Conservation (phyloP, 768 basidiomycete species). For the Suillus brevipes region DNA sequence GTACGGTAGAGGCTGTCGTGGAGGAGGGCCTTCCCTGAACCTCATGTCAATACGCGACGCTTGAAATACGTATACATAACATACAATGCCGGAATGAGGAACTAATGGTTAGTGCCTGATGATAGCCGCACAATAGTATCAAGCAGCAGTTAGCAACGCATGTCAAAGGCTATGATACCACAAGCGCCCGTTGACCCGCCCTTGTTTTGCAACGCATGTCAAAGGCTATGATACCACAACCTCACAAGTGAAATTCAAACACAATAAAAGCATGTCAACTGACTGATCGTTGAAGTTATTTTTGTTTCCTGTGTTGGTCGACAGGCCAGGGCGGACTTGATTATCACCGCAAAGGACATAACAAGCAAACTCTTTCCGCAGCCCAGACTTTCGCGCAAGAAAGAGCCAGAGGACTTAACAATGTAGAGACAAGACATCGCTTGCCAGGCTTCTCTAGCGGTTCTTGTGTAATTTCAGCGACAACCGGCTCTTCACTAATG, state of each 20-base stretch:
- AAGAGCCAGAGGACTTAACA: conserved; percentile 19
- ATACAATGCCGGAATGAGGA: background rate
- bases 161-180: background rate
- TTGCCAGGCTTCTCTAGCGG: conserved; percentile 29
- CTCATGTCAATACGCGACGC: background rate
- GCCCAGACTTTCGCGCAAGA: conserved; percentile 16
- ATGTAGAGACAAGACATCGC: background rate
- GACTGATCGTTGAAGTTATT: background rate
- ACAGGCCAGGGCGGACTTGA: background rate
- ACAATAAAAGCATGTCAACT: background rate
- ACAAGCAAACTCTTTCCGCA: conserved; percentile 4
- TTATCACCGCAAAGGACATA: background rate
- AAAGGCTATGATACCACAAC: background rate
- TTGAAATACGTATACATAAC: background rate
- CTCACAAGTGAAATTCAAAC: background rate
- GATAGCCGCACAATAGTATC: background rate
- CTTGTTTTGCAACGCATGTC: background rate
- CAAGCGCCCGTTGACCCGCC: background rate
- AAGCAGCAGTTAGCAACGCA: background rate
- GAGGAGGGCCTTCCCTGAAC: background rate
- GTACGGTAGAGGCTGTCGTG: background rate
- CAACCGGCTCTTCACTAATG: background rate
- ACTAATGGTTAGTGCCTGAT: background rate
- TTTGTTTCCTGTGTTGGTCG: background rate
- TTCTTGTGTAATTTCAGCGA: conserved; percentile 28